Evolutionary conservation across 2,329 filamentous ascomycete species (phyloP), one percentile per base, ranked within the genome.

Genomic region (Diplodia mutila): DNA sequence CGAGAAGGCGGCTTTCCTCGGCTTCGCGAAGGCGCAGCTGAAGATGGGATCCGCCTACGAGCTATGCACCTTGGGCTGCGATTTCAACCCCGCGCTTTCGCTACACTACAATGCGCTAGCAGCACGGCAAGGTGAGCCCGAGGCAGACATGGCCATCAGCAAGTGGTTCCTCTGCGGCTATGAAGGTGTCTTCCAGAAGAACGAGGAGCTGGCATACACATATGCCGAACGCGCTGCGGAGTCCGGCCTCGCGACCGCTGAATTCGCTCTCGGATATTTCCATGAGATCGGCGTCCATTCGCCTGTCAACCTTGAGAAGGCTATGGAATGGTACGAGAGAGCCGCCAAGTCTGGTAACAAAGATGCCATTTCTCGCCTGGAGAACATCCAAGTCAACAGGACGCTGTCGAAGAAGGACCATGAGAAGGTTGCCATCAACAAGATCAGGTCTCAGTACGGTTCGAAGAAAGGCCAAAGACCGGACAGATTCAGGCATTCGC

Each of bases 121-220:
- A 25, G 91, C 95, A 14, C 90, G 91, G 71, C 95, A 98, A 80
- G 94, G 94, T 21, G 93, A 98, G 74, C 85, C 93, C 0, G 95
- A 99, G 77, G 95, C 94, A 0, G 93, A 97, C 69, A 91, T 99
- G 80, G 93, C 94, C 32, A 93, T 99, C 69, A 98, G 94, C 80
- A 95, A 97, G 79, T 99, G 95, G 95, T 99, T 98, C 76, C 85
- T 99, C 32, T 98, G 97, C 75, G 95, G 95, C 2, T 94, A 95
- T 71, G 94, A 98, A 72, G 91, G 90, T 25, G 85, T 96, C 7
- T 97, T 99, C 75, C 87, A 92, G 69, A 98, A 98, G 85, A 98
- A 97, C 74, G 95, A 99, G 79, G 91, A 94, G 76, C 82, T 98
- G 59, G 94, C 95, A 7, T 99, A 92, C 80, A 90, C 89, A 63